Evolutionary conservation across 805 yeast genomes (phyloP), one percentile per base, ranked within the genome.

Genomic region (Candida oleophila): DNA sequence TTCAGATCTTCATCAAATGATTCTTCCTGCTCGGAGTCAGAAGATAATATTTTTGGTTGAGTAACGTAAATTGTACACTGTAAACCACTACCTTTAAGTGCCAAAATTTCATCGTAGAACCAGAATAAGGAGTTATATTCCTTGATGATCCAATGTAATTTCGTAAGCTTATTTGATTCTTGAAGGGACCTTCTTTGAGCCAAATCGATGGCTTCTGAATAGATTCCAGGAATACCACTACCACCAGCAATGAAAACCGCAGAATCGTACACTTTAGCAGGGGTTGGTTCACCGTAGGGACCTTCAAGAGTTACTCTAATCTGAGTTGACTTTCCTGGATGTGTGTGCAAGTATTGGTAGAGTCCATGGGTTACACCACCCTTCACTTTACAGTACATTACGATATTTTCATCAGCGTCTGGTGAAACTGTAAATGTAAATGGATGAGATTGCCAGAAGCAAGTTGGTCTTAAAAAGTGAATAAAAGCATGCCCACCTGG

Each of bases 181-280:
- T 50, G 30, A 25, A 25, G 37, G 8, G 43, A 46, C 2, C 63
- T 53, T 21, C 55, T 59, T 14, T 34, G 39, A 15, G 63, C 62
- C 44, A 66, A 49, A 47, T 65, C 61, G 35, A 55, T 45, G 38
- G 71, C 73, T 52, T 74, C 75, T 16, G 73, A 69, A 41, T 66
- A 62, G 20, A 74, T 64, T 19, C 82, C 87, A 0, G 92, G 83
- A 43, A 87, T 70, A 45, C 94, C 94, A 45, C 81, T 81, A 25
- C 94, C 92, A 41, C 89, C 91, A 5, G 91, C 85, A 20, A 86
- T 50, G 38, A 83, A 73, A 4, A 84, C 71, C 4, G 83, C 76
- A 47, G 77, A 74, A 42, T 80, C 77, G 54, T 76, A 84, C 38
- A 69, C 65, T 21, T 68, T 64, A 14, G 80, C 65, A 2, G 83